Evolutionary conservation across 2,329 filamentous ascomycete species (phyloP).

Genomic region (Dactylonectria estremocensis): DNA sequence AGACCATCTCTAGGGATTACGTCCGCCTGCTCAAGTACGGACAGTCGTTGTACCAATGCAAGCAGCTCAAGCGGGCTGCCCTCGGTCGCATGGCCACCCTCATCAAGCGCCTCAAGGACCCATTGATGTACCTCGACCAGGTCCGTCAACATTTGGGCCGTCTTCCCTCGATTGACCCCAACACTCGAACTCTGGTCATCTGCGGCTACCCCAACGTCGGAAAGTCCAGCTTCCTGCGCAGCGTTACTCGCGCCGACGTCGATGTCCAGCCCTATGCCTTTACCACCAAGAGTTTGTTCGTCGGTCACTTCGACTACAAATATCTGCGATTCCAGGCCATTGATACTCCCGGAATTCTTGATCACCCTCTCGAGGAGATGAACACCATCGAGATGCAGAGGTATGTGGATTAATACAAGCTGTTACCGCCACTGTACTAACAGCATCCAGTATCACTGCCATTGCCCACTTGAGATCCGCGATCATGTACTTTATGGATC

Average conservation of each 20-base stretch:
- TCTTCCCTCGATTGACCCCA: slow-evolving; percentile 98
- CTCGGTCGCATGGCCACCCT: slow-evolving; percentile 99
- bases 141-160: slow-evolving; percentile 93
- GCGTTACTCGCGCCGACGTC: slow-evolving; percentile 93
- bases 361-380: slow-evolving; percentile 99
- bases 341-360: slow-evolving; percentile 97
- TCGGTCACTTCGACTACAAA: slow-evolving; percentile 98
- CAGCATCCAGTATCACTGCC: slow-evolving; percentile 81
- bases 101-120: slow-evolving; percentile 93
- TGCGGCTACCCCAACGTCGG: slow-evolving; percentile 98
- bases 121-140: slow-evolving; percentile 94
- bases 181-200: slow-evolving; percentile 94
- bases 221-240: slow-evolving; percentile 96
- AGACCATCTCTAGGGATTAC: slow-evolving; percentile 96
- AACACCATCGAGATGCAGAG: slow-evolving; percentile 99
- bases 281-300: slow-evolving; percentile 97
- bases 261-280: slow-evolving; percentile 99
- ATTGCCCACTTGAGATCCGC: slow-evolving; percentile 97
- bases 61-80: slow-evolving; percentile 96
- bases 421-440: background rate
- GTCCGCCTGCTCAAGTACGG: slow-evolving; percentile 94
- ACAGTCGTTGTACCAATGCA: slow-evolving; percentile 97
- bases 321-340: slow-evolving; percentile 78
- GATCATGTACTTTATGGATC: slow-evolving; percentile 98
- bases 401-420: slow-evolving; percentile 27